Base-by-base conservation (phyloP, 1,284 basidiomycete species). In the Butyriboletus appendiculatus region DNA sequence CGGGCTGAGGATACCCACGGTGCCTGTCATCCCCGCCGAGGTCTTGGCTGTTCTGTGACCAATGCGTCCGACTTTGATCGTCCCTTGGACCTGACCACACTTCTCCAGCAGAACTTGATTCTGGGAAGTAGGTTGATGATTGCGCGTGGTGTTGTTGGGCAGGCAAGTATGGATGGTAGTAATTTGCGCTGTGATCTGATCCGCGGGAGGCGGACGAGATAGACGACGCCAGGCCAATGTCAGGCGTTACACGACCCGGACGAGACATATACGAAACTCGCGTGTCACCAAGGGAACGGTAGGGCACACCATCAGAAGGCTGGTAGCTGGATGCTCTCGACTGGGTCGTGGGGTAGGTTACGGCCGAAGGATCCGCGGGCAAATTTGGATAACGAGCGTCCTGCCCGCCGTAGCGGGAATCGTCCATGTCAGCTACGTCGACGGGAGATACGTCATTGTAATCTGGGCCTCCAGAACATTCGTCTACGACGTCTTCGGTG, bases 401-500 rank as follows among this genome's bases (percentile, higher is more conserved):
- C 35, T 68, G 58, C 11, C 40, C 56, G 24, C 47, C 48, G 34
- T 50, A 10, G 15, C 12, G 52, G 40, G 60, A 22, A 39, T 68
- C 68, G 9, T 68, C 69, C 30, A 11, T 12, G 30, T 68, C 69
- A 11, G 43, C 54, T 6, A 61, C 30, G 15, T 70, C 71, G 35
- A 70, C 51, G n/a, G 71, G 69, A 37, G 71, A 73, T 12, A 59
- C 47, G 26, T 73, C 71, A 30, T 55, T 61, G 34, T 61, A 69
- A 10, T 72, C 68, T 20, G 57, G 18, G 33, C 56, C 56, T 22
- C 55, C 59, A 0, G 62, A 38, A 20, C 55, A 60, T n/a, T 71
- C 68, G 16, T 72, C 71, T 4, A 52, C 8, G 30, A 53, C 18
- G 28, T 69, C 67, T 6, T 56, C 62, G 12, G 46, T 46, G 33